These are phyloP conservation scores for Globisporangium middletonii DNA, from an alignment of 352 stramenopile species.

Conservation along the genomic window DNA sequence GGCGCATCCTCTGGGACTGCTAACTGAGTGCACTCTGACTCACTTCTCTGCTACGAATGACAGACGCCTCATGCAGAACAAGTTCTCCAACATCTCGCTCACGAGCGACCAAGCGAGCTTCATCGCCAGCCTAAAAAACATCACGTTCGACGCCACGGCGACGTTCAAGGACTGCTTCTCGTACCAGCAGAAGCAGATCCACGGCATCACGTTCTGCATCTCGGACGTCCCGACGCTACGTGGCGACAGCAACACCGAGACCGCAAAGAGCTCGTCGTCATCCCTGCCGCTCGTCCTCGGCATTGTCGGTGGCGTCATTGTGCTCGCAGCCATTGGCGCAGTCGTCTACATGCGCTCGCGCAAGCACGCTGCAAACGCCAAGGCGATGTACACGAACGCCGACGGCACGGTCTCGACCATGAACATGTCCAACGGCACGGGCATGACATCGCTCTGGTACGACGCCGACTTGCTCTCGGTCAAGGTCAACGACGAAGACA, in stretches of 20 bases:
- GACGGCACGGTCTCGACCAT: neutral
- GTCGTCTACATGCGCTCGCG: neutral
- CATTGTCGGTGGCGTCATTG: neutral
- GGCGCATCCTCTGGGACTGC: too few species aligned
- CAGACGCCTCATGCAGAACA: conserved; percentile 14
- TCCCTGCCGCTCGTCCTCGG: neutral
- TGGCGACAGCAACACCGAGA: conserved; percentile 1
- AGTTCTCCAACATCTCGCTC: conserved; percentile 27
- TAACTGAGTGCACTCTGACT: too few species aligned
- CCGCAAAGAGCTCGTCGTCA: neutral
- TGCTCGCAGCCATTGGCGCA: neutral
- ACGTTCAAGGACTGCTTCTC: conserved; percentile 1
- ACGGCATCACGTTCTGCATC: conserved; percentile 1
- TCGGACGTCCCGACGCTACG: conserved; percentile 2
- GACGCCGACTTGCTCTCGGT: conserved; percentile 36
- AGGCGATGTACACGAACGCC: conserved; percentile 1
- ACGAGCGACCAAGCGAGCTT: conserved; percentile 1
- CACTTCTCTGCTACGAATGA: too few species aligned
- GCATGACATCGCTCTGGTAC: conserved; percentile 26
- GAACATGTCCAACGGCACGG: neutral
- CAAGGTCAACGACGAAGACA: conserved; percentile 31
- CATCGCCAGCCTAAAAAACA: neutral
- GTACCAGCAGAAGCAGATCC: neutral
- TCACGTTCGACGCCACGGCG: neutral
- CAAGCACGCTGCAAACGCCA: neutral